Evolutionary conservation across 768 basidiomycete species (phyloP).

Genomic region (Leccinum imitatum): DNA sequence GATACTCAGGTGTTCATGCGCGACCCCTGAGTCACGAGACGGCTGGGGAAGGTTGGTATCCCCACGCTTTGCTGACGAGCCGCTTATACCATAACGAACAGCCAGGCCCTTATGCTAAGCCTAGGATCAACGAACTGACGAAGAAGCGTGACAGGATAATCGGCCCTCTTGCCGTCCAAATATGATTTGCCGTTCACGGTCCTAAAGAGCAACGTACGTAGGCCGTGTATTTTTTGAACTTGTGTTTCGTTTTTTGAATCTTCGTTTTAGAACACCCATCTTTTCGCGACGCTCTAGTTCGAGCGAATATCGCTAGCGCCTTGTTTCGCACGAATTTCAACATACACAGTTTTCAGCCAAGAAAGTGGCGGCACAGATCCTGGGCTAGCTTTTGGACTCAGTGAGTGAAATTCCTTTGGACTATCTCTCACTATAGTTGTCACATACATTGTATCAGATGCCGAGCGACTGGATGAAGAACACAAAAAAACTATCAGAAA

Average conservation of each 20-base stretch:
- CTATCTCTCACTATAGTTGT: background rate
- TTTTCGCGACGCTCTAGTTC: conserved; percentile 6
- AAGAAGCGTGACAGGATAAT: conserved; percentile 4
- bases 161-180: conserved; percentile 23
- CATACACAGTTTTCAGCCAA: background rate
- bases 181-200: conserved; percentile 16
- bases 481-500: conserved; percentile 14
- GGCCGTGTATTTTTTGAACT: background rate
- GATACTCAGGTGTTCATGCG: too few relatives aligned
- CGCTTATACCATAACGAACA: too few relatives aligned
- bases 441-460: conserved; percentile 4
- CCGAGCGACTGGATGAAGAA: background rate
- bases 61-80: too few relatives aligned
- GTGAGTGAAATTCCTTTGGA: conserved; percentile 8
- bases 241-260: background rate
- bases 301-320: conserved; percentile 20
- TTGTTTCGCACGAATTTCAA: conserved; percentile 10
- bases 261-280: conserved; percentile 9
- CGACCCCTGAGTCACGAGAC: too few relatives aligned
- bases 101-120: background rate
- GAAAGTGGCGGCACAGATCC: background rate
- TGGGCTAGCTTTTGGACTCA: conserved; percentile 17
- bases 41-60: too few relatives aligned
- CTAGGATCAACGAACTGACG: conserved; percentile 16
- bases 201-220: conserved; percentile 4